Conservation (phyloP, 768 basidiomycete genomes). For the Lactarius vividus region DNA sequence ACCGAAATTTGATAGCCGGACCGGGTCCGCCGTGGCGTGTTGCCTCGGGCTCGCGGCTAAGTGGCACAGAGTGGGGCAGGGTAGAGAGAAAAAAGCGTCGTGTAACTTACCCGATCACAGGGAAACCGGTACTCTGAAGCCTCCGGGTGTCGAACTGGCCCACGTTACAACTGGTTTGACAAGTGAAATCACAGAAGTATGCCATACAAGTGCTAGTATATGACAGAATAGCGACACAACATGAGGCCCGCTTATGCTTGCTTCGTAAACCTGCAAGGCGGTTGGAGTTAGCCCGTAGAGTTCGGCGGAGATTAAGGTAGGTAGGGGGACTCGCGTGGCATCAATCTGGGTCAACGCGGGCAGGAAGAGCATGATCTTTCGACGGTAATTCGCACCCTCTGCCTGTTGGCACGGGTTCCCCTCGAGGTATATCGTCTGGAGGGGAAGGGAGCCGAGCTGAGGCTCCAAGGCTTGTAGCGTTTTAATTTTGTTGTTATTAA, state of each 20-base stretch:
- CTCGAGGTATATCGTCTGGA: constrained; percentile 93
- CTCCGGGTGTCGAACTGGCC: background rate
- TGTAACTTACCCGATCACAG: constrained; percentile 2
- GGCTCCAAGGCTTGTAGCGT: constrained; percentile 64
- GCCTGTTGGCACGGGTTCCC: constrained; percentile 86
- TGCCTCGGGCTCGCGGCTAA: background rate
- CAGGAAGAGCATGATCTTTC: constrained; percentile 85
- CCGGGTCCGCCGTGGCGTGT: background rate
- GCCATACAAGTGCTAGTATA: constrained; percentile 18
- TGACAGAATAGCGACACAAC: constrained; percentile 10
- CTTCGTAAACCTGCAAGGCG: constrained; percentile 22
- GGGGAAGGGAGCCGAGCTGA: constrained; percentile 56
- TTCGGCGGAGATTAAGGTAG: constrained; percentile 12
- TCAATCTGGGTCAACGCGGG: constrained; percentile 94
- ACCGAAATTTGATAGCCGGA: constrained; percentile 12
- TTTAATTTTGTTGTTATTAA: constrained; percentile 83
- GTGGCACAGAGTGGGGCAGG: background rate
- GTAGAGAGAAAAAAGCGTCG: background rate
- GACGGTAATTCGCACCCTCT: constrained; percentile 75
- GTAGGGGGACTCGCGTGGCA: constrained; percentile 72
- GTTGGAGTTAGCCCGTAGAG: constrained; percentile 1
- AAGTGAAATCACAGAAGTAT: constrained; percentile 9
- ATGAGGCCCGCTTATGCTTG: constrained; percentile 19
- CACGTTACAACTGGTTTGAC: background rate
- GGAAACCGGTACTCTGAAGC: background rate